A percentile compares a stretch with the other conserved stretches of the same genome.
phyloP scores from a whole-genome alignment of 495 filamentous ascomycete species.

The Opeltia flavorubescens region DNA sequence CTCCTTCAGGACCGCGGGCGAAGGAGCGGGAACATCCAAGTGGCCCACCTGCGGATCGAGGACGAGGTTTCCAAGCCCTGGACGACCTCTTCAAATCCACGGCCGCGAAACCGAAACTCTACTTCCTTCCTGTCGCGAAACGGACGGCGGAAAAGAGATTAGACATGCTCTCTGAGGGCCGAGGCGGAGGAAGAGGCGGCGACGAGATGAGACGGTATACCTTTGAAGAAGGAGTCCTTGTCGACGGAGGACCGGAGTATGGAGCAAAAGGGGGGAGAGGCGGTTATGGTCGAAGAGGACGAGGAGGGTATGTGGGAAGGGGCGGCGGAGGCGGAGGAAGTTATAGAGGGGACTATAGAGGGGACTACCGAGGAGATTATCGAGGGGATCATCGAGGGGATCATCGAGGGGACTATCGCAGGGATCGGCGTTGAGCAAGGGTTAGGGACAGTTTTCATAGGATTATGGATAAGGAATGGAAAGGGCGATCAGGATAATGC shows the following conservation, averaged over 20 bases:
- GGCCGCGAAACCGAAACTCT: slow-evolving; percentile 52
- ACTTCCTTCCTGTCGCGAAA: slow-evolving; percentile 43
- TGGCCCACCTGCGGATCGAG: slow-evolving; percentile 8
- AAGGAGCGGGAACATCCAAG: background rate
- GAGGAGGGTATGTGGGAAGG: slow-evolving; percentile 16
- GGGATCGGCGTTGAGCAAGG: background rate
- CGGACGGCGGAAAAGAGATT: slow-evolving; percentile 46
- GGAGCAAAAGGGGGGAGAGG: slow-evolving; percentile 26
- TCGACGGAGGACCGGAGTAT: slow-evolving; percentile 65
- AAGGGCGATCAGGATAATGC: too few relatives aligned
- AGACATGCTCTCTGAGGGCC: slow-evolving; percentile 40
- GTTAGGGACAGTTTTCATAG: too few relatives aligned
- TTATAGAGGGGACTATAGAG: slow-evolving; percentile 19
- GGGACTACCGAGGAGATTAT: slow-evolving; percentile 13
- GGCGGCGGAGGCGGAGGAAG: slow-evolving; percentile 17
- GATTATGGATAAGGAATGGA: too few relatives aligned
- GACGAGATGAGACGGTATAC: slow-evolving; percentile 55
- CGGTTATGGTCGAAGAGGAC: slow-evolving; percentile 20
- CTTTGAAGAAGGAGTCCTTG: slow-evolving; percentile 58
- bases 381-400: slow-evolving; percentile 2
- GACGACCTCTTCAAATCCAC: slow-evolving; percentile 53
- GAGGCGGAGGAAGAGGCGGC: slow-evolving; percentile 36
- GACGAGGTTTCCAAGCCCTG: slow-evolving; percentile 41
- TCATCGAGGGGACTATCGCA: background rate
- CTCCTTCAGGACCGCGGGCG: slow-evolving; percentile 12